These are phyloP conservation scores for Huntiella bhutanensis DNA, from an alignment of 2,329 filamentous ascomycete species.

Conservation along the genomic window DNA sequence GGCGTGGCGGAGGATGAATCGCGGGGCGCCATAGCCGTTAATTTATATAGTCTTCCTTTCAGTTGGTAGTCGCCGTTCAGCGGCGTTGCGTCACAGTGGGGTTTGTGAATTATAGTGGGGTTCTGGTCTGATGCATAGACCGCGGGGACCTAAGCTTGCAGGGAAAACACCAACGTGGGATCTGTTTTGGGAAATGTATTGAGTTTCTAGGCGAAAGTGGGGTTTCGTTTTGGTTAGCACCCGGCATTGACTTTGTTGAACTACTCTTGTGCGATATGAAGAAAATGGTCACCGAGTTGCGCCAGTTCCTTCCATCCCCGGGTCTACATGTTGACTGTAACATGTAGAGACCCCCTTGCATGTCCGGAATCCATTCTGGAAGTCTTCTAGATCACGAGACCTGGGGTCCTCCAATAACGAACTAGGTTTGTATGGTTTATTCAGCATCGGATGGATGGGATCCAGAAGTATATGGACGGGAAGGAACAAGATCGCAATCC, in stretches of 20 bases:
- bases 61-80: neutral
- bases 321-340: too few species aligned
- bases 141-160: neutral
- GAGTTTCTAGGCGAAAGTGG: neutral
- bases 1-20: slow-evolving; percentile 3
- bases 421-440: too few species aligned
- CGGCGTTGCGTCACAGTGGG: neutral
- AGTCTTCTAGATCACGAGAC: too few species aligned
- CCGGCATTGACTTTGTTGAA: neutral
- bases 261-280: neutral
- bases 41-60: slow-evolving; percentile 6
- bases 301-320: too few species aligned
- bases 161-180: neutral
- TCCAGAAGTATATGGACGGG: too few species aligned
- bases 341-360: too few species aligned
- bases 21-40: slow-evolving; percentile 10
- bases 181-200: too few species aligned
- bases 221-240: neutral
- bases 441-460: too few species aligned
- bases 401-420: too few species aligned
- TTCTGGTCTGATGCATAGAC: neutral
- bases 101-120: slow-evolving; percentile 1
- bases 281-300: too few species aligned
- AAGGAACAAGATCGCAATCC: too few species aligned
- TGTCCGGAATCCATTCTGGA: too few species aligned